Evolutionary conservation across 768 basidiomycete species (phyloP).

Genomic region (Imleria badia): DNA sequence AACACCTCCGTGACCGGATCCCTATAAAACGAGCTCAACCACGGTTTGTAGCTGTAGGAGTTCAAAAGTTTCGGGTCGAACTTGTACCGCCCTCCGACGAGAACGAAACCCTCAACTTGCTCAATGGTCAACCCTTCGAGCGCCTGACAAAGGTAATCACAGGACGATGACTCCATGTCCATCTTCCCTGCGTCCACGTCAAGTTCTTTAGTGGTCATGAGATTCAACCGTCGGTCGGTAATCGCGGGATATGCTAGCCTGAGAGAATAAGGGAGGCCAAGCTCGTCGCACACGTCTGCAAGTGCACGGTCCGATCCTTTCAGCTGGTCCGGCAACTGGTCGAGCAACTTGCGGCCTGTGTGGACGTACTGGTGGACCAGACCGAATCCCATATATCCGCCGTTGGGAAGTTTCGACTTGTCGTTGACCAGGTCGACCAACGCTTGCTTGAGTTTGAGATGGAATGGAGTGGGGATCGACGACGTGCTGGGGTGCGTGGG

Average conservation of each 20-base stretch:
- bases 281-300: conserved; percentile 2
- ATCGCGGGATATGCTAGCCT: neutral
- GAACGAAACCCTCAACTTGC: neutral
- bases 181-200: neutral
- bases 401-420: neutral
- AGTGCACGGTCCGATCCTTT: conserved; percentile 14
- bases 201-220: conserved; percentile 1
- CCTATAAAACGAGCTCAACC: neutral
- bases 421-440: neutral
- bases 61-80: neutral
- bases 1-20: conserved; percentile 6
- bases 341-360: neutral
- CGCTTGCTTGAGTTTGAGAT: neutral
- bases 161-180: neutral
- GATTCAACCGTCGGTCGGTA: rapidly evolving
- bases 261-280: conserved; percentile 4
- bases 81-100: neutral
- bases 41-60: neutral
- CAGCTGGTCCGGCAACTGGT: neutral
- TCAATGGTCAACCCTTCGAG: neutral
- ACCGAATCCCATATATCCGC: conserved; percentile 16
- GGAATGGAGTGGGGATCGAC: neutral
- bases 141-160: neutral
- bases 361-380: conserved; percentile 16
- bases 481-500: neutral